A percentile compares a stretch with the other conserved stretches of the same genome.
These are phyloP conservation scores for Suillus bovinus DNA, from an alignment of 768 basidiomycete species.

Conservation along the genomic window DNA sequence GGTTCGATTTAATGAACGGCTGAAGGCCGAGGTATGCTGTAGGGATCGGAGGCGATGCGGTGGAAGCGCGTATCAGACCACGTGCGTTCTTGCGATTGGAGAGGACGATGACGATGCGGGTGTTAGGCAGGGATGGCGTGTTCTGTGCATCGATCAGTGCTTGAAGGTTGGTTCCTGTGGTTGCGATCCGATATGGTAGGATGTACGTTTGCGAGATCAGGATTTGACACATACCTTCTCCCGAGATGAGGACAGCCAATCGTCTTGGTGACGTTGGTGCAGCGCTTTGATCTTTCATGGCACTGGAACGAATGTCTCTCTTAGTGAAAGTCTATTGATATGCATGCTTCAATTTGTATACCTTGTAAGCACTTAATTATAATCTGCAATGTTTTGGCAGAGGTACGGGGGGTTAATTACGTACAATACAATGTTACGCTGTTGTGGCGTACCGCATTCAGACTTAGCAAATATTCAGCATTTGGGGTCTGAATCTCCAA, in stretches of 20 bases:
- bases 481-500: background rate
- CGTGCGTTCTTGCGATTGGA: constrained; percentile 92
- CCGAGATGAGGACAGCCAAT: constrained; percentile 64
- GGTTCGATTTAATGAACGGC: constrained; percentile 74
- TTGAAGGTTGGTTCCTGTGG: constrained; percentile 89
- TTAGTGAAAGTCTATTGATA: background rate
- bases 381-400: no score
- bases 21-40: constrained; percentile 83
- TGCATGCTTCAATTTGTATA: background rate
- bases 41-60: constrained; percentile 73
- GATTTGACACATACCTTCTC: constrained; percentile 54
- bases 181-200: background rate
- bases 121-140: constrained; percentile 70
- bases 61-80: constrained; percentile 79
- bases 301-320: background rate
- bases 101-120: constrained; percentile 76
- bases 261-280: constrained; percentile 23
- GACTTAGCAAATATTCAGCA: background rate
- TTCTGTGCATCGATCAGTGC: constrained; percentile 89
- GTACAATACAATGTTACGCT: background rate
- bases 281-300: background rate
- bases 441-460: background rate
- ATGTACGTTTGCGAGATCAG: background rate
- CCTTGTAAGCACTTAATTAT: background rate
- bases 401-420: background rate